Base-by-base conservation (phyloP, 169 alveolate genomes). In the Plasmodium berghei region DNA sequence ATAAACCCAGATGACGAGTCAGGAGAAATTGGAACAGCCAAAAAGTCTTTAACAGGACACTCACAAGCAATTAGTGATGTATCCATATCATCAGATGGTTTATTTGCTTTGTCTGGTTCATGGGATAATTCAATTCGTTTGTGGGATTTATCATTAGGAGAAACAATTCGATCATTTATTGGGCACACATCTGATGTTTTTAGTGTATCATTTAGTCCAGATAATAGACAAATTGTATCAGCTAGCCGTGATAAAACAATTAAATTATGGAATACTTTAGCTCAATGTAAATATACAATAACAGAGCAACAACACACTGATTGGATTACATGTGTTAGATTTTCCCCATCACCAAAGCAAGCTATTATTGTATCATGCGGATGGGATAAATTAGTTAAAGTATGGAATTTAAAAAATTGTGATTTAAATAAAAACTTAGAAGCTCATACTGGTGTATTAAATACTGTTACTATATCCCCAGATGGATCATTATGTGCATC, bases 151-250 rank as follows among this genome's bases (percentile, higher is more conserved):
- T 96, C 96, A 69, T 94, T 94, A 71, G 98, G 98, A 22, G 93
- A 94, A 67, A 94, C 98, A 45, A 98, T 97, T 49, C 96, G 98
- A 80, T 95, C 97, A 62, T 97, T 96, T 94, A 94, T 93, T 89
- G 98, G 98, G 55, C 99, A 97, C 94, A 95, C 98, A 34, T 93
- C 96, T 87, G 99, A 97, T 91, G 99, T 97, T 80, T 94, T 95
- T 96, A 96, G 99, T 74, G 99, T 98, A 71, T 99, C 99, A 14
- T 97, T 98, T 95, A 97, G 99, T 86, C 99, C 99, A 14, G 99
- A 98, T 92, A 98, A 98, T 96, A 96, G 99, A 73, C 99, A 98
- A 94, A 98, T 98, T 88, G 98, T 98, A 62, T 97, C 99, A n/a
- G 99, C 99, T 22, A 95, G 98, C 61, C 97, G 99, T 88, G 99